Evolutionary conservation across 1,284 basidiomycete genomes (phyloP).

Genomic region (Phellopilus nigrolimitatus): DNA sequence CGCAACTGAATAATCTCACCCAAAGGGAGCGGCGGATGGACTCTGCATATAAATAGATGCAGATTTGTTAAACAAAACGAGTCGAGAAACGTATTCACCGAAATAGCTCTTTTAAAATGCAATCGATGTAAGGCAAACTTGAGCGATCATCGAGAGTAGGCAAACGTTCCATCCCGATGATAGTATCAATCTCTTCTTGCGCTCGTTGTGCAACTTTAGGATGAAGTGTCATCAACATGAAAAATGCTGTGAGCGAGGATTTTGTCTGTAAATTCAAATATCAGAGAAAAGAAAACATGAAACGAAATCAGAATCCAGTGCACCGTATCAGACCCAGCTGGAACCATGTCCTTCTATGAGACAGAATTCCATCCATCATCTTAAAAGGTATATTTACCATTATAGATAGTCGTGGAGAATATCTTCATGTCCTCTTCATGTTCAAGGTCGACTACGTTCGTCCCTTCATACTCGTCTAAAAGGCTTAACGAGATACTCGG

Average conservation of each 20-base stretch:
- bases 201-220: conserved; percentile 12
- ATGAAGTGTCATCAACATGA: conserved; percentile 11
- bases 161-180: conserved; percentile 20
- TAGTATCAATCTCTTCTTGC: conserved; percentile 11
- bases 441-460: neutral
- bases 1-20: neutral
- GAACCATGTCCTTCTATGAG: conserved; percentile 4
- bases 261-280: neutral
- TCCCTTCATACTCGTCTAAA: conserved; percentile 9
- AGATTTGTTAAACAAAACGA: neutral
- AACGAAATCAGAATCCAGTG: neutral
- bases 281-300: neutral
- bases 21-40: neutral
- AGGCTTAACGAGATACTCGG: conserved; percentile 2
- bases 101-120: conserved; percentile 28
- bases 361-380: conserved; percentile 21
- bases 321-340: conserved; percentile 8
- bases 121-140: conserved; percentile 27
- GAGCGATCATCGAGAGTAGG: conserved; percentile 27
- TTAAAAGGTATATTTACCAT: neutral
- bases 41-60: neutral
- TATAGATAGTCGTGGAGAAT: neutral
- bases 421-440: conserved; percentile 14
- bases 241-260: neutral
- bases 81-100: conserved; percentile 20